Base-by-base conservation (phyloP, 75 land plant species). In the Azolla pinnata region DNA sequence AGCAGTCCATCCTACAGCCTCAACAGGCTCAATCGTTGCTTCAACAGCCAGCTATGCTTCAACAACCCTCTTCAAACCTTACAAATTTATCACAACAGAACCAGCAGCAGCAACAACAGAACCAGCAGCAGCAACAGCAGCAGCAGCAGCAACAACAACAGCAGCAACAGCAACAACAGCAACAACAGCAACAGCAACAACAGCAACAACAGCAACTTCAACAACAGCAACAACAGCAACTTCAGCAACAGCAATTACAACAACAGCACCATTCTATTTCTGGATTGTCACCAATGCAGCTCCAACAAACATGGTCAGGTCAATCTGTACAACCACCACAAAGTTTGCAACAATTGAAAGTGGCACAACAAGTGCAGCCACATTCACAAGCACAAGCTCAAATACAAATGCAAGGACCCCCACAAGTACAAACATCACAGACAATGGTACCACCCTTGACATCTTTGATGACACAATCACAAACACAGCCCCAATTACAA, bases 351-450 rank as follows among this genome's bases (percentile, higher is more conserved):
- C 63, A 42, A 50, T 18, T 8, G 57, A 17, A 61, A 61, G 1
- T 2, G n/a, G n/a, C 16, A 21, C 54, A 46, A 25, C 0, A 42
- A 61, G 30, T 12, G 20, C 30, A 61, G 28, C 16, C 19, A 27
- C 46, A 60, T 16, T 16, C 18, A 16, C 57, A 23, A 3, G 29
- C 30, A 33, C 57, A 40, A 40, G 34, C 59, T 20, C 59, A 65
- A 44, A 25, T 17, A 9, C 62, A 66, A 19, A 19, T 35, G 49
- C 68, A 65, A 44, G 63, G 57, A 63, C 68, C 57, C 64, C 68
- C 25, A 32, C 33, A n/a, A 18, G 10, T 46, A 33, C 35, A 63
- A 40, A 38, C 47, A 16, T 40, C n/a, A n/a, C n/a, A n/a, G n/a
- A n/a, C n/a, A n/a, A n/a, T n/a, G n/a, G n/a, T n/a, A n/a, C n/a